phyloP scores from a whole-genome alignment of 495 filamentous ascomycete species.

The Penicillium verhagenii region DNA sequence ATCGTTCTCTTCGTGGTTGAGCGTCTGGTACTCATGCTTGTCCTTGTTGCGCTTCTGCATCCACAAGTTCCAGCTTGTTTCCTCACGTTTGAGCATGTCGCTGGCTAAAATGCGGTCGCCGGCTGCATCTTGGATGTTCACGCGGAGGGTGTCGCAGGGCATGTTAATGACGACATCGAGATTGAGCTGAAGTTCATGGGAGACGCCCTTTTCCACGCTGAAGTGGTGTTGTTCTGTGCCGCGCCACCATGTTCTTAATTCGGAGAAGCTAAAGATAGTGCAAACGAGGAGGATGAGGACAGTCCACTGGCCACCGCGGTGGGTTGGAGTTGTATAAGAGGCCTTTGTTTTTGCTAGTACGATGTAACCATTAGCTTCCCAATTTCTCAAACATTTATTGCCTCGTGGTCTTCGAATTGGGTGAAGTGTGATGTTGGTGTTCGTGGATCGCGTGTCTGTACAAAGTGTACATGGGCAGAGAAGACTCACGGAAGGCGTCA shows the following conservation, averaged over 20 bases:
- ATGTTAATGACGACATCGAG: slow-evolving; percentile 91
- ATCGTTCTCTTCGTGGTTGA: slow-evolving; percentile 45
- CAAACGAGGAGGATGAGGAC: slow-evolving; percentile 73
- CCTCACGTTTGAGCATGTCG: slow-evolving; percentile 67
- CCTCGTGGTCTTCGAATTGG: not conserved
- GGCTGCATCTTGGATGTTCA: slow-evolving; percentile 96
- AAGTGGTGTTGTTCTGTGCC: slow-evolving; percentile 86
- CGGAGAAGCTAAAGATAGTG: slow-evolving; percentile 67
- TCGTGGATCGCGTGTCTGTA: not conserved
- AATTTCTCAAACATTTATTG: slow-evolving; percentile 4
- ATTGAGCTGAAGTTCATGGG: slow-evolving; percentile 88
- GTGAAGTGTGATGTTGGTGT: not conserved
- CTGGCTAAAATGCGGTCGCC: slow-evolving; percentile 89
- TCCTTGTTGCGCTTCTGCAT: slow-evolving; percentile 71
- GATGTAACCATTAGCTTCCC: slow-evolving; percentile 3
- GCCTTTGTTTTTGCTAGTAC: slow-evolving; percentile 85
- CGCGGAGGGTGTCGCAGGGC: slow-evolving; percentile 80
- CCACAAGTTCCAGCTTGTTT: slow-evolving; percentile 80
- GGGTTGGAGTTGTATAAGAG: slow-evolving; percentile 79
- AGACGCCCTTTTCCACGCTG: slow-evolving; percentile 88
- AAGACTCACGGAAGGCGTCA: slow-evolving; percentile 89
- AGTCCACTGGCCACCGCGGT: slow-evolving; percentile 91
- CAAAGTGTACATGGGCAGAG: not conserved
- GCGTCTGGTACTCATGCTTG: slow-evolving; percentile 51
- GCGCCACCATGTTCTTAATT: slow-evolving; percentile 77